Conservation (phyloP, 2,329 filamentous ascomycete genomes). For the Conoideocrella luteorostrata region DNA sequence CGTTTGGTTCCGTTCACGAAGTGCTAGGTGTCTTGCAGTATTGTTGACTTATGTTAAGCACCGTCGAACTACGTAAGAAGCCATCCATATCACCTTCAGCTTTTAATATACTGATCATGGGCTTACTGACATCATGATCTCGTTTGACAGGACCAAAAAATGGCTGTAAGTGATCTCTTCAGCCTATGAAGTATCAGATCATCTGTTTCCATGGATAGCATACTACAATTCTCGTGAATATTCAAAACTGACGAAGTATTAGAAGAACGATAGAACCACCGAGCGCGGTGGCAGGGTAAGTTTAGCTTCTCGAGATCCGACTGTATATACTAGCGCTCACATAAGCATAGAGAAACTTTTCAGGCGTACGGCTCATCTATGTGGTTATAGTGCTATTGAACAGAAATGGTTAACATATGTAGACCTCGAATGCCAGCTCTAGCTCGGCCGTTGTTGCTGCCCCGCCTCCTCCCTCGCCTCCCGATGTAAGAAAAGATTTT, state of each 20-base stretch:
- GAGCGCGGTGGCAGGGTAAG: neutral
- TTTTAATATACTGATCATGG: neutral
- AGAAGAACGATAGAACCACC: neutral
- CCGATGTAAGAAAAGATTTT: neutral
- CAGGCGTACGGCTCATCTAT: neutral
- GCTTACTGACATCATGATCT: neutral
- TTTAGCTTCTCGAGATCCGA: neutral
- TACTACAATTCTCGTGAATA: neutral
- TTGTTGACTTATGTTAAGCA: neutral
- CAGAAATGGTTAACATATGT: neutral
- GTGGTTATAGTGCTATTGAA: neutral
- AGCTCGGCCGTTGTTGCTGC: no score
- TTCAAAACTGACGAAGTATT: neutral
- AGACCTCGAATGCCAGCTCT: neutral
- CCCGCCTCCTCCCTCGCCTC: no score
- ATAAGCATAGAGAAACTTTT: neutral
- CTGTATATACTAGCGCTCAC: neutral
- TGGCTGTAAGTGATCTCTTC: neutral
- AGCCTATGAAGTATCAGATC: neutral
- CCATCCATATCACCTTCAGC: neutral
- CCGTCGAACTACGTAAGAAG: neutral
- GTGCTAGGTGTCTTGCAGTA: neutral
- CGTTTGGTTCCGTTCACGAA: neutral
- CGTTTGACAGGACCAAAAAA: neutral
- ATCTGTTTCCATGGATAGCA: neutral